These are phyloP conservation scores for Endocalyx cinctus DNA, from an alignment of 2,329 filamentous ascomycete species.

Conservation along the genomic window DNA sequence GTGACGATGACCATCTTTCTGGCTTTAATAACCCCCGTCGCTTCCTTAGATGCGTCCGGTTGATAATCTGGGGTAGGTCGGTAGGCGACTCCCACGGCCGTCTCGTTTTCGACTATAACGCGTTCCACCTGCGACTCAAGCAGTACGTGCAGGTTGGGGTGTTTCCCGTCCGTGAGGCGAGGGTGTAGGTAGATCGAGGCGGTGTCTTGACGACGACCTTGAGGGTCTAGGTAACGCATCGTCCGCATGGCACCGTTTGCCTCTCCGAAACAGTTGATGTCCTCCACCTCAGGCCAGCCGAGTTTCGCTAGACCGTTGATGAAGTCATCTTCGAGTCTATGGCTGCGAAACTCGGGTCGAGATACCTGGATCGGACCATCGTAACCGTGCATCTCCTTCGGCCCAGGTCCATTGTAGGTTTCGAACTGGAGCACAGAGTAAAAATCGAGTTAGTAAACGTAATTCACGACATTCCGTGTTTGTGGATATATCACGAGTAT, in stretches of 20 bases:
- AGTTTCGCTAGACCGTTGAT: slow-evolving; percentile 38
- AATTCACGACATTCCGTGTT: too few relatives aligned
- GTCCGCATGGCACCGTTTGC: slow-evolving; percentile 21
- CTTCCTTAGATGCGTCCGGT: slow-evolving; percentile 18
- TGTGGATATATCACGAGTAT: too few relatives aligned
- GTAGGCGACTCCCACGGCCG: slow-evolving; percentile 47
- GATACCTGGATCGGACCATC: slow-evolving; percentile 46
- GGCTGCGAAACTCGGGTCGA: slow-evolving; percentile 37
- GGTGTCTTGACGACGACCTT: slow-evolving; percentile 48
- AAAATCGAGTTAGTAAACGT: too few relatives aligned
- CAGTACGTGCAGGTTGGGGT: slow-evolving; percentile 48
- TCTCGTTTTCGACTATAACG: slow-evolving; percentile 43
- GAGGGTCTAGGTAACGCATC: slow-evolving; percentile 21
- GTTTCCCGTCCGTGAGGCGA: slow-evolving; percentile 37
- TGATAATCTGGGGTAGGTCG: slow-evolving; percentile 33
- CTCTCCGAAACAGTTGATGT: slow-evolving; percentile 41
- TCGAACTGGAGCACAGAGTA: too few relatives aligned
- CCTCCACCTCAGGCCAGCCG: slow-evolving; percentile 42
- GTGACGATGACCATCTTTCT: slow-evolving; percentile 37
- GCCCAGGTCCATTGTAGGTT: slow-evolving; percentile 18
- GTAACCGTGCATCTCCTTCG: slow-evolving; percentile 38
- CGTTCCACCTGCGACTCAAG: slow-evolving; percentile 40
- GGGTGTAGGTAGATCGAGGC: slow-evolving; percentile 49
- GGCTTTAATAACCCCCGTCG: slow-evolving; percentile 40
- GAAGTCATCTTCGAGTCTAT: slow-evolving; percentile 37